Conservation (phyloP, 75 land plant genomes). For the Pinus taeda region DNA sequence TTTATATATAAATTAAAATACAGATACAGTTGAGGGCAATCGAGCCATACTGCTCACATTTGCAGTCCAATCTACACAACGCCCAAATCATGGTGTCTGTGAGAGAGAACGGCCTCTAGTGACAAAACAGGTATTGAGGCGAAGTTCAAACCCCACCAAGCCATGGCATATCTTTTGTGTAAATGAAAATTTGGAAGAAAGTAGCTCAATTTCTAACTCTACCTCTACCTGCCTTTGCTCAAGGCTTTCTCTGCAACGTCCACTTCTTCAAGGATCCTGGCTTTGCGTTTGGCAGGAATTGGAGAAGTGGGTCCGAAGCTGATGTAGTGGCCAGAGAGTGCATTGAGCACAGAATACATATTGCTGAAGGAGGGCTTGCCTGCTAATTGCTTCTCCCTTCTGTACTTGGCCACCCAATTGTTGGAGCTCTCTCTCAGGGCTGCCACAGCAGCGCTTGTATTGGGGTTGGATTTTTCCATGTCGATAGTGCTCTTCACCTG, state of each 20-base stretch:
- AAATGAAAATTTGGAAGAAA: no score
- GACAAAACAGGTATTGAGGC: no score
- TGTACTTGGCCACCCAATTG: constrained; percentile 89
- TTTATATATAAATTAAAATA: no score
- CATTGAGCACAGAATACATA: constrained; percentile 87
- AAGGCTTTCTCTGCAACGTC: constrained; percentile 85
- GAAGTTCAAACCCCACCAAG: no score
- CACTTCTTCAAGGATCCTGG: constrained; percentile 80
- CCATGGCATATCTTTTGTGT: no score
- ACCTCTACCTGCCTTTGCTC: constrained; percentile 53
- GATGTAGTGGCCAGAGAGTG: constrained; percentile 67
- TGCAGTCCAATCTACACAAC: no score
- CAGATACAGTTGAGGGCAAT: no score
- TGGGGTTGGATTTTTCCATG: constrained; percentile 72
- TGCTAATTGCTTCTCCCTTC: constrained; percentile 68
- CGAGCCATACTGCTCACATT: no score
- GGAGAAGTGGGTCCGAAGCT: constrained; percentile 84
- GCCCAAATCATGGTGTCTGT: no score
- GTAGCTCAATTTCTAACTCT: no score
- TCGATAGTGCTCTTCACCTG: constrained; percentile 58
- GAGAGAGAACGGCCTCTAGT: no score
- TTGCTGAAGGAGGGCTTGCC: constrained; percentile 81
- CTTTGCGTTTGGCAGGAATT: constrained; percentile 81
- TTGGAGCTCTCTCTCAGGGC: constrained; percentile 65
- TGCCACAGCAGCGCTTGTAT: constrained; percentile 57